Conservation (phyloP, 2,329 filamentous ascomycete genomes). For the Penicillium polonicum region DNA sequence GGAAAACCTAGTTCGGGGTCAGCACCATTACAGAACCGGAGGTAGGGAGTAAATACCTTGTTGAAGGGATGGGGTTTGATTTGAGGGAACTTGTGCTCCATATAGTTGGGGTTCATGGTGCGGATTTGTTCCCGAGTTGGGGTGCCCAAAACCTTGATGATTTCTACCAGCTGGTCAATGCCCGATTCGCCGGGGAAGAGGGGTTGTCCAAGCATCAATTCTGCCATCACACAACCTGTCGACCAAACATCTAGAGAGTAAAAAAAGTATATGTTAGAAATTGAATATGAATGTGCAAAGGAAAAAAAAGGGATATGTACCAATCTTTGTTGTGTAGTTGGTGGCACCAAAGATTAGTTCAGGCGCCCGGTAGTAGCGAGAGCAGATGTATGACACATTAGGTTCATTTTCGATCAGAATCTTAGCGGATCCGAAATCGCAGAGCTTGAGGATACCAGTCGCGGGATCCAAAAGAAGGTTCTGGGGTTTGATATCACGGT, state of each 20-base stretch:
- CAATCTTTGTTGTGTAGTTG: slow-evolving; percentile 99
- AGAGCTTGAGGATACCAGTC: slow-evolving; percentile 91
- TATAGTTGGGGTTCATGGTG: slow-evolving; percentile 99
- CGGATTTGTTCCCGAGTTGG: slow-evolving; percentile 97
- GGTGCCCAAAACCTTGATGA: slow-evolving; percentile 97
- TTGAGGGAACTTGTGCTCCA: slow-evolving; percentile 99
- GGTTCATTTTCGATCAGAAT: slow-evolving; percentile 98
- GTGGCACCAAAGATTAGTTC: slow-evolving; percentile 98
- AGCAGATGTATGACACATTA: slow-evolving; percentile 99
- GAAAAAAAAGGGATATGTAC: slow-evolving; percentile 57
- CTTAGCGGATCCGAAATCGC: slow-evolving; percentile 98
- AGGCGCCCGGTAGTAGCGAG: slow-evolving; percentile 94
- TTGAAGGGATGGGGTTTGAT: slow-evolving; percentile 99
- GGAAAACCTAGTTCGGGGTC: slow-evolving; percentile 67
- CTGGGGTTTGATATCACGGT: slow-evolving; percentile 98
- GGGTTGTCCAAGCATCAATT: slow-evolving; percentile 97
- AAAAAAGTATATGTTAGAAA: neutral
- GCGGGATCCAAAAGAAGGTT: slow-evolving; percentile 91
- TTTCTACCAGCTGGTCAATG: slow-evolving; percentile 97
- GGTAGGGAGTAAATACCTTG: slow-evolving; percentile 57
- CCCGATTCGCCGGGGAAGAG: slow-evolving; percentile 97
- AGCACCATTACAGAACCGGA: slow-evolving; percentile 10
- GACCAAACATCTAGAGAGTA: slow-evolving; percentile 87
- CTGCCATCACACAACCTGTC: slow-evolving; percentile 98
- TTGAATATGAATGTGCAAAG: neutral